Evolutionary conservation across 257 asterid genomes (phyloP).

Genomic region (Cordia subcordata): DNA sequence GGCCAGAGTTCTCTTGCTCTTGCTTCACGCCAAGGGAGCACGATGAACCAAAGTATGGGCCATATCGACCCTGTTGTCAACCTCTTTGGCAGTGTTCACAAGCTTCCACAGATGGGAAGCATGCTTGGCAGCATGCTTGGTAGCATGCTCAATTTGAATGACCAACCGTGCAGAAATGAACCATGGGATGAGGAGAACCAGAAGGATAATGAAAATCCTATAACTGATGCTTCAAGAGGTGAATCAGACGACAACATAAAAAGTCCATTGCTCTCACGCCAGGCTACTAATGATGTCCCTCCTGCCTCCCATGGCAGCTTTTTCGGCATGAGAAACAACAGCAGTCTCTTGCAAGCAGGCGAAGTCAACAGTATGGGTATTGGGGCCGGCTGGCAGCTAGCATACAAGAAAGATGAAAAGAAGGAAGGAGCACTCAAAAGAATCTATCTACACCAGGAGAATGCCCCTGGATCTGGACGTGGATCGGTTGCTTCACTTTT

Average conservation of each 20-base stretch:
- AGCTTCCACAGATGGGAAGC: constrained; percentile 73
- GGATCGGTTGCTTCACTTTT: constrained; percentile 65
- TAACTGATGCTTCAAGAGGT: constrained; percentile 44
- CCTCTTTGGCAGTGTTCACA: constrained; percentile 89
- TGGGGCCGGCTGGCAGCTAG: constrained; percentile 98
- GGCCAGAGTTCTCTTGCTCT: constrained; percentile 70
- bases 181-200: constrained; percentile 80
- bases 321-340: constrained; percentile 6
- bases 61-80: constrained; percentile 86
- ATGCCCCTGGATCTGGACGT: constrained; percentile 55
- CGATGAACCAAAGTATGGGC: constrained; percentile 38
- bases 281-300: constrained; percentile 31
- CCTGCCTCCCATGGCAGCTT: constrained; percentile 25
- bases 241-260: constrained; percentile 71
- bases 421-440: constrained; percentile 61
- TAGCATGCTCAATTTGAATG: constrained; percentile 69
- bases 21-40: constrained; percentile 79
- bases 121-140: constrained; percentile 73
- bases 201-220: constrained; percentile 32
- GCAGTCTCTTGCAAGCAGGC: constrained; percentile 14
- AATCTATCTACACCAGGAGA: constrained; percentile 82
- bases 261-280: constrained; percentile 76
- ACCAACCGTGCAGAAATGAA: constrained; percentile 42
- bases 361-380: constrained; percentile 69
- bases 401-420: constrained; percentile 75